Evolutionary conservation across 441 rosid genomes (phyloP), one percentile per base, ranked within the genome.

Genomic region (Pelargonium exstipulatum): DNA sequence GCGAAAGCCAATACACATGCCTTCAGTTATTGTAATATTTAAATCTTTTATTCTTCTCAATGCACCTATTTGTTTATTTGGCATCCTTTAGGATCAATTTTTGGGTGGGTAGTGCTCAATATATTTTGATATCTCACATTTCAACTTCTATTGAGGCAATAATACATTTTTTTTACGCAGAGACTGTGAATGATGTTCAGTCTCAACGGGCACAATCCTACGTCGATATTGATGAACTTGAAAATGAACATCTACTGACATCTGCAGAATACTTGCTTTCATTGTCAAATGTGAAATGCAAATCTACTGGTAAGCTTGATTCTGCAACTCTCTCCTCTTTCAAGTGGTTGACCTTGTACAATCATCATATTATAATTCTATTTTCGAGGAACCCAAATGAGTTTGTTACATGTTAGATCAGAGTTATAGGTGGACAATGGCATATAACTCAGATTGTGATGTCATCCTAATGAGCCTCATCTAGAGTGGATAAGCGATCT

Each of bases 231-330:
- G 87, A 87, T 80, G 80, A 82, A 78, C 89, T 95, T 73, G 90
- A 95, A 78, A 81, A 78, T 65, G 97, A 92, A 83, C 87, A 79
- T 80, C 84, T 95, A 69, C 82, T 90, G 53, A 88, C 97, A 55
- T 86, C 95, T 4, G 98, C 96, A 35, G 96, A 90, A 77, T 85
- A 87, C 81, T 76, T 85, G 78, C 97, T 95, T 72, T 89, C 86
- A 62, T 79, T 88, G 71, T 83, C 83, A 79, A 88, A 87, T 72
- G 75, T 88, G 37, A 81, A 77, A 73, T 89, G 95, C 92, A 86
- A 80, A 55, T 83, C 77, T 78, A 82, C 81, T 71, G 92, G 99
- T 95, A 87, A 77, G 26, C 22, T 68, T 66, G 5, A 57, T 57
- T 17, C 4, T 66, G 7, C 13, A 35, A 4, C 22, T 43, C 55